Conservation (phyloP, 2,329 filamentous ascomycete genomes). For the Sarocladium kiliense region DNA sequence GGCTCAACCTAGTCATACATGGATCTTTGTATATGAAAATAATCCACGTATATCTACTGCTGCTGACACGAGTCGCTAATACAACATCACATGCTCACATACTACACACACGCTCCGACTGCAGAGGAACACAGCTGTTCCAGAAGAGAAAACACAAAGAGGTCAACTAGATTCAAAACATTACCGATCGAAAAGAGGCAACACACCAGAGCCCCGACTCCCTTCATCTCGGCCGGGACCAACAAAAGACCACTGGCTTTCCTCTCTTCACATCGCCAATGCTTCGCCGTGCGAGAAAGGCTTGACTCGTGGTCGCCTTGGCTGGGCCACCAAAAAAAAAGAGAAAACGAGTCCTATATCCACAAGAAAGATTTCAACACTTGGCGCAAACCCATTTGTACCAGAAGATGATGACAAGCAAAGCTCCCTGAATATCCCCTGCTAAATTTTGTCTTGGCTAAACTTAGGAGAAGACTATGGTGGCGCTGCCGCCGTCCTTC, state of each 20-base stretch:
- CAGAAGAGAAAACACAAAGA: constrained; percentile 5
- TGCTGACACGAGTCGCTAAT: not conserved
- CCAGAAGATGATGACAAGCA: constrained; percentile 19
- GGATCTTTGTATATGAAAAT: not conserved
- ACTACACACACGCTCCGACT: not conserved
- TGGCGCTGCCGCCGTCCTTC: constrained; percentile 32
- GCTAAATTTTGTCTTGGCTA: constrained; percentile 13
- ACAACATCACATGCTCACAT: constrained; percentile 4
- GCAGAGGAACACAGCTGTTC: not conserved
- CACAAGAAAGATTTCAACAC: constrained; percentile 11
- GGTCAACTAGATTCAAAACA: constrained; percentile 9
- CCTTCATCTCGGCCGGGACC: not conserved
- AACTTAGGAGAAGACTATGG: constrained; percentile 38
- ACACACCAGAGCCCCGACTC: not conserved
- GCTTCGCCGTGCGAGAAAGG: not conserved
- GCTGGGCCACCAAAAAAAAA: not conserved
- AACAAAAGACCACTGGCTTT: not conserved
- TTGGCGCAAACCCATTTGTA: constrained; percentile 9
- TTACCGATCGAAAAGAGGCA: constrained; percentile 6
- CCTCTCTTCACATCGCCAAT: not conserved
- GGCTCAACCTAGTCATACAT: not conserved
- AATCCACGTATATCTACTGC: not conserved
- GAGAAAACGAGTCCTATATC: constrained; percentile 11
- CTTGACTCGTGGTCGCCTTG: not conserved
- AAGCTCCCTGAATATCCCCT: no score